These are phyloP conservation scores for Ceratopteris richardii DNA, from an alignment of 75 land plant species.

Conservation along the genomic window DNA sequence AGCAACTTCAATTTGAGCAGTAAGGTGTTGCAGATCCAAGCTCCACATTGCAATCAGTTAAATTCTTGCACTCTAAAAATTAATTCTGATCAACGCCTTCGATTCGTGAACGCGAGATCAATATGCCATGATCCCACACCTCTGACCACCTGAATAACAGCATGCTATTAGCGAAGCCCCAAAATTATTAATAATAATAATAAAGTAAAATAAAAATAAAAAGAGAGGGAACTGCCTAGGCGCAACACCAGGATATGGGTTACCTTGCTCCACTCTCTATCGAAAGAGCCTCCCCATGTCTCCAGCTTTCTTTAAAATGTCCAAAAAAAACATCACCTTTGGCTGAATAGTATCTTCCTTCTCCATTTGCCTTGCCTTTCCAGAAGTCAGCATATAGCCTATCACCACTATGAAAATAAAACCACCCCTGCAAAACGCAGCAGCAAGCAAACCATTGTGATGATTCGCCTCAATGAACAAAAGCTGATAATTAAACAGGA, in stretches of 20 bases:
- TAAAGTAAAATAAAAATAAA: not conserved
- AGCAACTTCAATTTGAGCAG: too few species aligned
- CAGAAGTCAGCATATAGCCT: constrained; percentile 77
- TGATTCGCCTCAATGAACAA: not conserved
- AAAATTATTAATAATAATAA: too few species aligned
- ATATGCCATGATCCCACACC: constrained; percentile 40
- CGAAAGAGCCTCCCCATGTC: constrained; percentile 53
- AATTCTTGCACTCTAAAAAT: too few species aligned
- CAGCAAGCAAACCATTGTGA: not conserved
- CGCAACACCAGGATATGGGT: not conserved
- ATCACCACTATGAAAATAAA: constrained; percentile 74
- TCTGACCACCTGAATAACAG: constrained; percentile 31
- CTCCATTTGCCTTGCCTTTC: constrained; percentile 84
- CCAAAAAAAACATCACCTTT: constrained; percentile 66
- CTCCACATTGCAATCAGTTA: too few species aligned
- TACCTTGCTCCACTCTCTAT: constrained; percentile 67
- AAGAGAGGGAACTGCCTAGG: not conserved
- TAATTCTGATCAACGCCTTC: constrained; percentile 4
- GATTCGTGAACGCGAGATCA: constrained; percentile 17
- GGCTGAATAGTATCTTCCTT: constrained; percentile 76
- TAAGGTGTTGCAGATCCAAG: too few species aligned
- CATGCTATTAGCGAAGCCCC: not conserved
- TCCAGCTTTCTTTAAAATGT: constrained; percentile 57
- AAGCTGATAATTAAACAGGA: not conserved
- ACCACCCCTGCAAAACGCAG: constrained; percentile 71